Conservation (phyloP, 768 basidiomycete species). For the Pleurotus tuber-regium region DNA sequence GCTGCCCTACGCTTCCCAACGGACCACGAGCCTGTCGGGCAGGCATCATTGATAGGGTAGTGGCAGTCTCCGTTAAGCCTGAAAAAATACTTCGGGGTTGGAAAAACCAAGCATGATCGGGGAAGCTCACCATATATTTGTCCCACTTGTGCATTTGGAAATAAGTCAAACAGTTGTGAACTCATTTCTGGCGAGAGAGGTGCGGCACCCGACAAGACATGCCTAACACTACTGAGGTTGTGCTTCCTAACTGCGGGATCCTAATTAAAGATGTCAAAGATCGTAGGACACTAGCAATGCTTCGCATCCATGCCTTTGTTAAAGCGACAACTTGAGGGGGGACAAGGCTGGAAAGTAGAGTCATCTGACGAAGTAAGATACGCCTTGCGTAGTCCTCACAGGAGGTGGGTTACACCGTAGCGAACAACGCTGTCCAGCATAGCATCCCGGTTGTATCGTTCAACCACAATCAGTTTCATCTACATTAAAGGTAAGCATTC, state of each 20-base stretch:
- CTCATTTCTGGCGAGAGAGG: constrained; percentile 55
- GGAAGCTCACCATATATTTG: constrained; percentile 52
- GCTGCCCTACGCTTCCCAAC: constrained; percentile 28
- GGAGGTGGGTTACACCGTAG: constrained; percentile 47
- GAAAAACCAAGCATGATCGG: not conserved
- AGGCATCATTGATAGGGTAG: constrained; percentile 45
- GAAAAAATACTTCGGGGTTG: not conserved
- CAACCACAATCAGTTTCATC: constrained; percentile 50
- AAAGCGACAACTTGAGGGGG: constrained; percentile 47
- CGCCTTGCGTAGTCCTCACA: too few relatives aligned
- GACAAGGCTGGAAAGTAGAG: constrained; percentile 32
- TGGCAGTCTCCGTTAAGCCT: constrained; percentile 37
- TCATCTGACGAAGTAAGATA: constrained; percentile 18
- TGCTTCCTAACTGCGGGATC: constrained; percentile 42
- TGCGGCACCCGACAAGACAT: constrained; percentile 52
- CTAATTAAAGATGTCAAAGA: constrained; percentile 24
- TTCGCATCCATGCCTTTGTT: constrained; percentile 47
- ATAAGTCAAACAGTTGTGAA: constrained; percentile 37
- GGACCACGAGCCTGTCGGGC: constrained; percentile 37
- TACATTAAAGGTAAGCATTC: constrained; percentile 18
- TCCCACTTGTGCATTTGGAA: constrained; percentile 53
- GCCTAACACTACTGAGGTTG: constrained; percentile 37
- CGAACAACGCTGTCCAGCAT: constrained; percentile 45
- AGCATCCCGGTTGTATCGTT: constrained; percentile 40
- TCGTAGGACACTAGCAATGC: too few relatives aligned